These are phyloP conservation scores for Megacollybia platyphylla DNA, from an alignment of 1,284 basidiomycete species.

Conservation along the genomic window DNA sequence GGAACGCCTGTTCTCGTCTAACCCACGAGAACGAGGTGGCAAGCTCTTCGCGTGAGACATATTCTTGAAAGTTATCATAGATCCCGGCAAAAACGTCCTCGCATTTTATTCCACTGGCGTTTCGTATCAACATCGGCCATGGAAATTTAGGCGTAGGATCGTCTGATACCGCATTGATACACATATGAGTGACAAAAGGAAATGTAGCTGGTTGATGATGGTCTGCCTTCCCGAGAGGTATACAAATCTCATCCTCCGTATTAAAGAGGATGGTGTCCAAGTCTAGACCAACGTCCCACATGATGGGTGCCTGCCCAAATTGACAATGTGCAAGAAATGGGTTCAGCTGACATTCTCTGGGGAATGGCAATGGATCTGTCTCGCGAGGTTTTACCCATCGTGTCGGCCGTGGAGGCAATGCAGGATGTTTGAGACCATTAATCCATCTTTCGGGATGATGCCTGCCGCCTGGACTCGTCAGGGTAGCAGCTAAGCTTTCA, in stretches of 20 bases:
- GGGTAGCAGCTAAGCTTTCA: constrained; percentile 15
- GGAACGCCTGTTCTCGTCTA: constrained; percentile 18
- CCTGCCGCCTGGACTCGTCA: constrained; percentile 15
- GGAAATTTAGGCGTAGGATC: constrained; percentile 29
- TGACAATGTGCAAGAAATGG: constrained; percentile 34
- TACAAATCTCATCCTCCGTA: constrained; percentile 8
- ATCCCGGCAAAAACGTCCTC: constrained; percentile 37
- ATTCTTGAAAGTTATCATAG: constrained; percentile 28
- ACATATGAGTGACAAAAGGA: constrained; percentile 41
- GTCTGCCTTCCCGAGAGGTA: constrained; percentile 23
- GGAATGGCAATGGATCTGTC: constrained; percentile 22
- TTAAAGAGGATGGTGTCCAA: constrained; percentile 14
- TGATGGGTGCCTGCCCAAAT: constrained; percentile 28
- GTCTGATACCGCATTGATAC: constrained; percentile 36
- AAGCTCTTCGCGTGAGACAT: constrained; percentile 26
- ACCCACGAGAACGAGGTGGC: constrained; percentile 18
- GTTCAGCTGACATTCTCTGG: constrained; percentile 37
- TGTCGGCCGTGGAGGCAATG: constrained; percentile 33
- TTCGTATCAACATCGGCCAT: constrained; percentile 40
- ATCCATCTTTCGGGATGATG: constrained; percentile 32
- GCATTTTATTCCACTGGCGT: constrained; percentile 32
- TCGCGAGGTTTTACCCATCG: constrained; percentile 27
- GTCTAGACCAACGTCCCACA: constrained; percentile 30
- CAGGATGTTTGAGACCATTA: constrained; percentile 28
- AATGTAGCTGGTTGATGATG: constrained; percentile 43